Evolutionary conservation across 176 grass and related monocot species (phyloP), one percentile per base, ranked within the genome.

Genomic region (Olyra latifolia): DNA sequence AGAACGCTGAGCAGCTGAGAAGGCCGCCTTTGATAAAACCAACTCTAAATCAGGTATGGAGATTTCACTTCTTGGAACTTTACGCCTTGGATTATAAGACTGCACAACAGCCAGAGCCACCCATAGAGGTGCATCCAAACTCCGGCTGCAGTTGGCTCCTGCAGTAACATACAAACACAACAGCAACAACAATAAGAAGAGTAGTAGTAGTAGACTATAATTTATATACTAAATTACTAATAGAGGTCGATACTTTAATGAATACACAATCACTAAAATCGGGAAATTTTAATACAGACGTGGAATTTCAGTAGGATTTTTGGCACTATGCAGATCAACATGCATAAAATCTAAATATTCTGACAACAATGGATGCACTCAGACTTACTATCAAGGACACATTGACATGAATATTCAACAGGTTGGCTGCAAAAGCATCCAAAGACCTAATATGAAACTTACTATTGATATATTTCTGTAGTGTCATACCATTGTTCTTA

Each of bases 1-100:
- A 50, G 92, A 91, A 84, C 41, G 80, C 76, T 91, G 80, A 74
- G 86, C 83, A 76, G 92, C 92, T 81, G 92, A 69, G 40, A 91
- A 95, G 28, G 95, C 85, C 22, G 88, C 92, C 79, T 93, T 98
- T 39, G 88, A 94, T 83, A 98, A 87, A 78, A 90, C 93, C 48
- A 86, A 47, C 80, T 95, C 92, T 35, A 98, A 87, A 84, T 95
- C 92, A 81, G 80, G 40, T 49, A 95, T 80, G 46, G 95, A 95
- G 52, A 91, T 98, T 54, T 62, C 70, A 74, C 86, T 91, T 83
- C 95, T 92, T 76, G 95, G 95, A 85, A 98, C 67, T 85, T 98
- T 98, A 75, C 92, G 83, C 72, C 92, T 94, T 8, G 77, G 88
- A 89, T 84, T 98, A 80, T 93, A 98, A 64, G 92, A 94, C 71